Base-by-base conservation (phyloP, 805 yeast species). In the Yarrowia sp. region DNA sequence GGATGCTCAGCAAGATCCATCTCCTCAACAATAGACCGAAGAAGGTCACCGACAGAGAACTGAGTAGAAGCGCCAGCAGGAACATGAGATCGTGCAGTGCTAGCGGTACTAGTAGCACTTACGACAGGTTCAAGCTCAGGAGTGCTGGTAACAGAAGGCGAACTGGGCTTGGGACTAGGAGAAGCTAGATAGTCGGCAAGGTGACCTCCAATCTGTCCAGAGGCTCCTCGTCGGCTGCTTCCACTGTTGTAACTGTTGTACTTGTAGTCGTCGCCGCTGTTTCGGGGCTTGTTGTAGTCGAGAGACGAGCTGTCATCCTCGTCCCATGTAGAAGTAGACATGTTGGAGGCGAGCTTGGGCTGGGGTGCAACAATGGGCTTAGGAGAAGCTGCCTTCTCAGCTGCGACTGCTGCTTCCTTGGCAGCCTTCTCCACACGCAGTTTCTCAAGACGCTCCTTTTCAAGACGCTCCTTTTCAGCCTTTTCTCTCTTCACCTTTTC, bases 131-230 rank as follows among this genome's bases (percentile, higher is more conserved):
- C 64, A 17, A 24, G 24, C 33, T 58, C 64, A 33, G 64, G 64
- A 19, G 64, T 42, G 39, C 39, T 42, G 47, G 64, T 43, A 52
- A 52, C 10, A 2, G 64, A 58, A 13, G 49, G 49, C 19, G 46
- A 10, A 36, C 49, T 40, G 40, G 64, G 64, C 64, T 58, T 42
- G 34, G 64, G 64, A n/a, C 64, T 58, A 12, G 64, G 64, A 33
- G 64, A 58, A 8, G 64, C 64, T 17, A 58, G 42, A 19, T 58
- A 58, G 40, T 58, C 64, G 1, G 64, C 64, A 3, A 58, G 33
- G 3, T 58, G 64, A 17, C 64, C 64, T n/a, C 64, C 64, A 33
- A 58, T 58, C 33, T 58, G 64, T 12, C 64, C 64, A 33, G 39
- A 33, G 9, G 50, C 50, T n/a, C 50, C 50, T 2, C 50, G 50